These are phyloP conservation scores for Orbilia oligospora DNA, from an alignment of 2,329 filamentous ascomycete genomes.

Conservation along the genomic window DNA sequence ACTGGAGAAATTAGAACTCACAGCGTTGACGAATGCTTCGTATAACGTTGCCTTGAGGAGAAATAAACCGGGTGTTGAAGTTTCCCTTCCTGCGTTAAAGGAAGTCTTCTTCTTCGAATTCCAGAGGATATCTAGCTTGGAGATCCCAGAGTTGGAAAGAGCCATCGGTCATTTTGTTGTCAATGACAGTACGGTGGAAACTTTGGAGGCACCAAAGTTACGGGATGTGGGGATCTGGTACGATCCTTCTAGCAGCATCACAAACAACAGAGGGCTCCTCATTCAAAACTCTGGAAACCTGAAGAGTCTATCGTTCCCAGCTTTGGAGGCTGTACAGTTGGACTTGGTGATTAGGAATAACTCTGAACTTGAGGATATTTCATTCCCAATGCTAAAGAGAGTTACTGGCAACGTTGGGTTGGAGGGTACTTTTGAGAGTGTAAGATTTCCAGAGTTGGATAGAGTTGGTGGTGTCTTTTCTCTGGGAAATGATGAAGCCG, in stretches of 20 bases:
- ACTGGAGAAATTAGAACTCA: slow-evolving; percentile 38
- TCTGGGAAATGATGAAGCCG: slow-evolving; percentile 15
- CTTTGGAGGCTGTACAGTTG: slow-evolving; percentile 36
- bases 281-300: slow-evolving; percentile 29
- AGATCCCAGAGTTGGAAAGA: slow-evolving; percentile 33
- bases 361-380: slow-evolving; percentile 8
- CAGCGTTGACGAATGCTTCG: slow-evolving; percentile 41
- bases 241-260: slow-evolving; percentile 23
- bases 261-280: slow-evolving; percentile 33
- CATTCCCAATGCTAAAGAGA: slow-evolving; percentile 29
- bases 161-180: slow-evolving; percentile 43
- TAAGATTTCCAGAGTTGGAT: slow-evolving; percentile 38
- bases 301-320: slow-evolving; percentile 29
- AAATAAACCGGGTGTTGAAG: slow-evolving; percentile 39
- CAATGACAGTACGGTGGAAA: slow-evolving; percentile 34
- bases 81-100: slow-evolving; percentile 36
- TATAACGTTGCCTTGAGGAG: slow-evolving; percentile 42
- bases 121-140: slow-evolving; percentile 17
- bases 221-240: slow-evolving; percentile 33
- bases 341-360: slow-evolving; percentile 49
- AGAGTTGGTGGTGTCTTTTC: slow-evolving; percentile 38
- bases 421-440: slow-evolving; percentile 28
- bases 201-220: slow-evolving; percentile 32
- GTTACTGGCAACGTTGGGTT: slow-evolving; percentile 34
- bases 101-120: slow-evolving; percentile 45